Evolutionary conservation across 345 rosid genomes (phyloP), one percentile per base, ranked within the genome.

Genomic region (Durio zibethinus): DNA sequence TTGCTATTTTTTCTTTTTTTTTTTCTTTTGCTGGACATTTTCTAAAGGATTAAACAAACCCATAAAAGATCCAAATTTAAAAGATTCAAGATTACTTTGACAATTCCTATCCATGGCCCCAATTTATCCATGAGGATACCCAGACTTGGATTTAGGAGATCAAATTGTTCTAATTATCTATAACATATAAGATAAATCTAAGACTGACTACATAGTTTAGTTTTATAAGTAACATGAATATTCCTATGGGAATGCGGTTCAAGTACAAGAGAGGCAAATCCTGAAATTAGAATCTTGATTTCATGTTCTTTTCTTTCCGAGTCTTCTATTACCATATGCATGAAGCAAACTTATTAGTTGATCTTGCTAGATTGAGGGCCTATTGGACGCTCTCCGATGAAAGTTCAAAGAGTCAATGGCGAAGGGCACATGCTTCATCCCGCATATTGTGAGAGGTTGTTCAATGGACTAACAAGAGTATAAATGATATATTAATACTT

Each of bases 401-500:
- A n/a, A n/a, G n/a, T n/a, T n/a, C 25, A 59, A 59, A 53, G 59
- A 57, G 6, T 21, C 5, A 57, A 61, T 3, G 35, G 36, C 20
- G 20, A 29, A 15, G 20, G 18, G n/a, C 67, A 31, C 67, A 31
- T 62, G 57, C 36, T 47, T 45, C 38, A 69, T 45, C 73, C 54
- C 73, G 68, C 36, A 33, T 3, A 74, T 42, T 14, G 7, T 36
- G 80, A 61, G 62, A 76, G 63, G 65, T 72, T 52, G 83, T 75
- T 82, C 79, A 80, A 72, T 80, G 15, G 74, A 72, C n/a, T n/a
- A n/a, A n/a, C n/a, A n/a, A n/a, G n/a, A n/a, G n/a, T n/a, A n/a
- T n/a, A n/a, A n/a, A n/a, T n/a, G n/a, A n/a, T n/a, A n/a, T n/a
- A n/a, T n/a, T n/a, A n/a, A n/a, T n/a, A n/a, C n/a, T n/a, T n/a